Evolutionary conservation across 768 basidiomycete species (phyloP).

Genomic region (Grammothele lineata): DNA sequence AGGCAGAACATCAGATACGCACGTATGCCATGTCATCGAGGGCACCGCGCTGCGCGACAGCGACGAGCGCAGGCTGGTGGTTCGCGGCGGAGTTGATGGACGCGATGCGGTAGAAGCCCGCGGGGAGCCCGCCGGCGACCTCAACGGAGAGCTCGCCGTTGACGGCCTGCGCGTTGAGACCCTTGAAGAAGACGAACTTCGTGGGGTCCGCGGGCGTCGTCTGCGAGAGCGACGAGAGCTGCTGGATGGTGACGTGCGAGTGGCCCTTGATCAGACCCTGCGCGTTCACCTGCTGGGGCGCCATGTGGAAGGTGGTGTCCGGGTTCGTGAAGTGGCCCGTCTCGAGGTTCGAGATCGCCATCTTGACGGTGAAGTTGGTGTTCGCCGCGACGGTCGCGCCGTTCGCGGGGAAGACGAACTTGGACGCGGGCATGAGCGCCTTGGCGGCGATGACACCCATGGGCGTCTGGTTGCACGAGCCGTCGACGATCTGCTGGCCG

Average conservation of each 20-base stretch:
- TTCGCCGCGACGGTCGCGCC: constrained; percentile 42
- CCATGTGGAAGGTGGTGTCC: constrained; percentile 45
- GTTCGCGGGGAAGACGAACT: constrained; percentile 50
- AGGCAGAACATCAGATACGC: constrained; percentile 2
- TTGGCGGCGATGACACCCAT: constrained; percentile 56
- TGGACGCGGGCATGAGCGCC: constrained; percentile 50
- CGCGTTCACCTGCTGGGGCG: constrained; percentile 48
- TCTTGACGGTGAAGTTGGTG: constrained; percentile 47
- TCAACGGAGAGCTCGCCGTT: constrained; percentile 37
- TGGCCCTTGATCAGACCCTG: constrained; percentile 46
- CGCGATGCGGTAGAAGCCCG: constrained; percentile 39
- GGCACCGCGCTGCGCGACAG: constrained; percentile 40
- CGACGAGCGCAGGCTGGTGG: constrained; percentile 38
- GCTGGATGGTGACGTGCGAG: constrained; percentile 53
- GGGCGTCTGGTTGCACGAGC: constrained; percentile 60
- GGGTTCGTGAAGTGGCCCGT: constrained; percentile 62
- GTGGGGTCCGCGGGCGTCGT: constrained; percentile 43
- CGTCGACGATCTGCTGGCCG: constrained; percentile 36
- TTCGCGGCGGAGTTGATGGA: constrained; percentile 47
- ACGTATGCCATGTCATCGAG: constrained; percentile 40
- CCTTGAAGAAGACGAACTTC: constrained; percentile 66
- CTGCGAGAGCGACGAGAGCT: constrained; percentile 37
- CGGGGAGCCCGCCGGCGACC: constrained; percentile 41
- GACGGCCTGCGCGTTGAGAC: constrained; percentile 38
- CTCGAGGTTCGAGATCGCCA: constrained; percentile 43